These are phyloP conservation scores for Austroboletus eburneus DNA, from an alignment of 768 basidiomycete species.

Conservation along the genomic window DNA sequence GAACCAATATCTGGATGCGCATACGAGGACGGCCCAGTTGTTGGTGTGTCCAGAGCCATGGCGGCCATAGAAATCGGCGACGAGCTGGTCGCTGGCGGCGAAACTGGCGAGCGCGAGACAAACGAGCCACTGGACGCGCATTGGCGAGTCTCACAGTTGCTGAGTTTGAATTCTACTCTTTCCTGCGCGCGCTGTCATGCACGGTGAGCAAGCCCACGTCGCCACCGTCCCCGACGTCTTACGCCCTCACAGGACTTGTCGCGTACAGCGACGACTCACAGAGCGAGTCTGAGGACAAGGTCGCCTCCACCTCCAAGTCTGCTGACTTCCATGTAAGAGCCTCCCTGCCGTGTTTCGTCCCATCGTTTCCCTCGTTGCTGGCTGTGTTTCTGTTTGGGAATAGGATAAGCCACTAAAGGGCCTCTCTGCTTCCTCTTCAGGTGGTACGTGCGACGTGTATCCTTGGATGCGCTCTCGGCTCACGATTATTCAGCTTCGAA, in stretches of 20 bases:
- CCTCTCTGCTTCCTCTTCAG: constrained; percentile 23
- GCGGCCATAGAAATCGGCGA: constrained; percentile 45
- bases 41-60: constrained; percentile 76
- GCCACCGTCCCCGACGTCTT: constrained; percentile 1
- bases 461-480: background rate
- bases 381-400: constrained; percentile 55
- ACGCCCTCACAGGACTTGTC: constrained; percentile 44
- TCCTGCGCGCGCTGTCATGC: constrained; percentile 21
- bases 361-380: constrained; percentile 64
- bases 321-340: constrained; percentile 57
- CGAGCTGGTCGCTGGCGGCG: constrained; percentile 34
- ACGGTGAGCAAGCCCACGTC: constrained; percentile 22
- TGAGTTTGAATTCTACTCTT: constrained; percentile 22
- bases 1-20: constrained; percentile 95
- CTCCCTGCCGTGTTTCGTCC: constrained; percentile 35
- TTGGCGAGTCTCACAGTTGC: constrained; percentile 15
- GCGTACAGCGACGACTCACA: constrained; percentile 64
- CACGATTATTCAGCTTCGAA: constrained; percentile 33
- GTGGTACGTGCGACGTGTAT: constrained; percentile 18
- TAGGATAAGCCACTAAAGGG: constrained; percentile 56
- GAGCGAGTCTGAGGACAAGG: constrained; percentile 48
- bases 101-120: constrained; percentile 31
- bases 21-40: constrained; percentile 98
- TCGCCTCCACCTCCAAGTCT: constrained; percentile 29
- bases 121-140: constrained; percentile 31